phyloP scores from a whole-genome alignment of 2,329 filamentous ascomycete genomes.

The Colletotrichum destructivum region DNA sequence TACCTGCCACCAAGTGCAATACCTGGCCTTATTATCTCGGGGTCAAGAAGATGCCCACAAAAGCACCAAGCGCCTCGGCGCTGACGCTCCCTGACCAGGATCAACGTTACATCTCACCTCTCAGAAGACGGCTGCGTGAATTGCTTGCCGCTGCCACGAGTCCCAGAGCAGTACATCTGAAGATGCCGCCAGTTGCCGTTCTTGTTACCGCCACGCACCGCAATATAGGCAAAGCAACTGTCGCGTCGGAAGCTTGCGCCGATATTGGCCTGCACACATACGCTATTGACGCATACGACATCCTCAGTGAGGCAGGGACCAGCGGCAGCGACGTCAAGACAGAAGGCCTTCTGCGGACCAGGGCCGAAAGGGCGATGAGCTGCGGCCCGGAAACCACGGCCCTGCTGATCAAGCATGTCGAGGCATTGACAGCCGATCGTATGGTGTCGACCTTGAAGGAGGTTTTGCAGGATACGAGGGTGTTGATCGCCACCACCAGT shows the following conservation, averaged over 20 bases:
- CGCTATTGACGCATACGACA: conserved; percentile 90
- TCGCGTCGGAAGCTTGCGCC: conserved; percentile 82
- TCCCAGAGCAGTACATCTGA: conserved; percentile 86
- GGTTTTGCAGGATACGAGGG: conserved; percentile 82
- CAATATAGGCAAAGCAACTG: conserved; percentile 90
- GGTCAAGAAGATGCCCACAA: conserved; percentile 75
- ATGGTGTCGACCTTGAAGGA: conserved; percentile 90
- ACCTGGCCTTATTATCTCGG: conserved; percentile 94
- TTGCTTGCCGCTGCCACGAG: conserved; percentile 92
- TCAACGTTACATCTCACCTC: conserved; percentile 68
- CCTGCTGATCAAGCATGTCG: conserved; percentile 89
- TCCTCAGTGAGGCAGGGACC: conserved; percentile 90
- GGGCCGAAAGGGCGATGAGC: conserved; percentile 89
- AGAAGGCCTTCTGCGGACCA: conserved; percentile 88
- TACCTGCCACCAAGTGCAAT: conserved; percentile 82
- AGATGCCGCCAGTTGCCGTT: conserved; percentile 89
- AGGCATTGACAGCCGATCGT: conserved; percentile 90
- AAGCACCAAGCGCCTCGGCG: conserved; percentile 56
- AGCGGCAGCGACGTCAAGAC: conserved; percentile 95
- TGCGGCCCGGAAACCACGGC: conserved; percentile 89
- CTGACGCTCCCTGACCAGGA: conserved; percentile 62
- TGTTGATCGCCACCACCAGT: conserved; percentile 93
- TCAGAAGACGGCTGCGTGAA: conserved; percentile 83
- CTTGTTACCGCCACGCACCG: conserved; percentile 92
- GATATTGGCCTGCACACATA: conserved; percentile 95